Evolutionary conservation across 176 grass and related monocot genomes (phyloP), one percentile per base, ranked within the genome.

Genomic region (Themeda triandra): DNA sequence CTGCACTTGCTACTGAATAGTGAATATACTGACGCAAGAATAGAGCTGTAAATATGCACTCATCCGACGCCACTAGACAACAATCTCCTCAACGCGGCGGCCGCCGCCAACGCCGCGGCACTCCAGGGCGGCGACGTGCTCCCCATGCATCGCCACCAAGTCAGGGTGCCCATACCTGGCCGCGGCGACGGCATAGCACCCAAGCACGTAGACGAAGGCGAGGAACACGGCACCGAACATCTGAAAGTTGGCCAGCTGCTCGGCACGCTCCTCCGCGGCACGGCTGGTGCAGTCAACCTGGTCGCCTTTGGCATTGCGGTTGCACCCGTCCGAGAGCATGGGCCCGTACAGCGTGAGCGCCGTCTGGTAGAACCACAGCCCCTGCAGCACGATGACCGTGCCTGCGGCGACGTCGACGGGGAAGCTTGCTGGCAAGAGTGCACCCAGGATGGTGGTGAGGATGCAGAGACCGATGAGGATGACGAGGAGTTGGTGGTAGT

Each of bases 201-300:
- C 4, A 2, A 4, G 32, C 32, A 4, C 4, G 32, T 4, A 94
- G 28, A 85, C 23, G 69, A 92, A 89, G 2, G 84, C 86, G 24
- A 99, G 83, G 68, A 96, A 90, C 27, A 94, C 77, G 2, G 76
- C 51, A 4, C 60, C 25, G 0, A 63, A 63, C 25, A 98, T 75
- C 66, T 98, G 95, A 42, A 91, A 84, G 56, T 85, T 88, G 2
- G 91, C 95, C 2, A 98, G 79, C 75, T 95, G 88, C 36, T 4
- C 36, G 36, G 36, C 5, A 5, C 36, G 36, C 36, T 6, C 4
- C 5, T 39, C 36, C 2, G 36, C 36, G 5, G 39, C 39, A 41
- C 39, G 39, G 39, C 39, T 41, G 39, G 8, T 1, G 8, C 6
- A 1, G 8, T 41, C 39, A 8, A 10, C 39, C 6, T 41, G 0